A percentile compares a stretch with the other conserved stretches of the same genome.
Conservation (phyloP, 163 green algal species). For the Chlorella variabilis region DNA sequence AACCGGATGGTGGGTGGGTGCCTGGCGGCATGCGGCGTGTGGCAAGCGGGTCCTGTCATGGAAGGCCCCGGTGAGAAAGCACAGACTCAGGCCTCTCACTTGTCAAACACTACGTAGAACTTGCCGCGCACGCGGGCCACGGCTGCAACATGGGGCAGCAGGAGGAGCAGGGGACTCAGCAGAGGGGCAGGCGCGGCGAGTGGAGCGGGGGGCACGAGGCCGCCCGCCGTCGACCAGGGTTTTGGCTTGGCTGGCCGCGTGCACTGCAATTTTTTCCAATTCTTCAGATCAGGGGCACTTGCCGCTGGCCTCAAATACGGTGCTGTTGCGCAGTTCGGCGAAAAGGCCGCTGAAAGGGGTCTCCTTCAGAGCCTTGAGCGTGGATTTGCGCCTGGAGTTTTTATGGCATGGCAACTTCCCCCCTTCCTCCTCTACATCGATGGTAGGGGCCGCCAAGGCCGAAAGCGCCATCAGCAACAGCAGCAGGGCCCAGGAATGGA, state of each 20-base stretch:
- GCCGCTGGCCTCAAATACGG: slow-evolving; percentile 26
- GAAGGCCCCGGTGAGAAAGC: too few species aligned
- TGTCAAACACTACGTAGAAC: slow-evolving; percentile 40
- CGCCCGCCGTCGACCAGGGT: too few species aligned
- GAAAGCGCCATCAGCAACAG: too few species aligned
- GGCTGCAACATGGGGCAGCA: background rate
- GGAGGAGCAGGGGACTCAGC: background rate
- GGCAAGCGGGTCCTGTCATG: too few species aligned
- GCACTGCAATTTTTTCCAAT: background rate
- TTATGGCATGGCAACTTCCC: slow-evolving; percentile 12
- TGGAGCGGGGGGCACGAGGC: too few species aligned
- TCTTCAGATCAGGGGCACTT: too few species aligned
- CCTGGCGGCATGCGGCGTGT: too few species aligned
- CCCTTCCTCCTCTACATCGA: too few species aligned
- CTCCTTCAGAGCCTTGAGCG: slow-evolving; percentile 28
- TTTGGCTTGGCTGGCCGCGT: background rate
- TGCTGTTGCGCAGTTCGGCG: background rate
- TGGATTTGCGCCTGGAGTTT: background rate
- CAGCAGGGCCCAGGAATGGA: too few species aligned
- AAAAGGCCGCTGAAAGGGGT: slow-evolving; percentile 27
- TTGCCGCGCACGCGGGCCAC: slow-evolving; percentile 13
- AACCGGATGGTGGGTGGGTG: background rate
- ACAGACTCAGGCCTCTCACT: background rate
- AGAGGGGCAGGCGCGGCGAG: too few species aligned
- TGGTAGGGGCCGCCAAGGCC: too few species aligned